Conservation (phyloP, 768 basidiomycete genomes). For the Collybia nuda region DNA sequence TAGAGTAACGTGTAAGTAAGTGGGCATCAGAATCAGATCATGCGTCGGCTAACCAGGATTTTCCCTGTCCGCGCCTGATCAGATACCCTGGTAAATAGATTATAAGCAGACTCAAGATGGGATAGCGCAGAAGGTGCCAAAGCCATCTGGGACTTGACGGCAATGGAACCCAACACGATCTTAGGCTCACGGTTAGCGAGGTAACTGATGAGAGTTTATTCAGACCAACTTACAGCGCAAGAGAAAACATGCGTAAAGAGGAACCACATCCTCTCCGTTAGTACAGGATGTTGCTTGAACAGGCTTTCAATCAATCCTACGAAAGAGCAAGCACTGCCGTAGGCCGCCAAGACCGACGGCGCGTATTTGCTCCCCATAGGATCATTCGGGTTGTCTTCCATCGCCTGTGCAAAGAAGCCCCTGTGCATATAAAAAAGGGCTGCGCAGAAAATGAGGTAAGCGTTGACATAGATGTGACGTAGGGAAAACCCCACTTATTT, state of each 20-base stretch:
- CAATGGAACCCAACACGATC: constrained; percentile 73
- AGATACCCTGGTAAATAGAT: constrained; percentile 55
- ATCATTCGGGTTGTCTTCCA: constrained; percentile 62
- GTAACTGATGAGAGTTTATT: background rate
- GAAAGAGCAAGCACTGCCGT: constrained; percentile 67
- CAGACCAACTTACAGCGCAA: constrained; percentile 49
- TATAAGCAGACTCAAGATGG: constrained; percentile 62
- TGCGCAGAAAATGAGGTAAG: constrained; percentile 18
- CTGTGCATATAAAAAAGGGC: constrained; percentile 75
- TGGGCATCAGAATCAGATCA: background rate
- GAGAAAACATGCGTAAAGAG: constrained; percentile 73
- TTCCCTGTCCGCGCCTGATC: constrained; percentile 54
- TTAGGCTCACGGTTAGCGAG: constrained; percentile 20
- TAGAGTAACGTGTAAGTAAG: constrained; percentile 20
- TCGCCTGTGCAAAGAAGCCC: constrained; percentile 69
- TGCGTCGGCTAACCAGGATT: constrained; percentile 49
- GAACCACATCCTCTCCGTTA: constrained; percentile 75
- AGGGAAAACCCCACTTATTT: constrained; percentile 48
- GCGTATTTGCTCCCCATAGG: constrained; percentile 71
- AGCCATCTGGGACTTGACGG: constrained; percentile 61
- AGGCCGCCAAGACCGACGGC: constrained; percentile 66
- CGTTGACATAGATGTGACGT: background rate
- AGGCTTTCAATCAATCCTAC: constrained; percentile 64
- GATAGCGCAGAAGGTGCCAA: constrained; percentile 67
- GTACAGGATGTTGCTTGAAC: constrained; percentile 62